A percentile compares a stretch with the other conserved stretches of the same genome.
Evolutionary conservation across 2,329 filamentous ascomycete genomes (phyloP).

Genomic region (Onygenales sp.): DNA sequence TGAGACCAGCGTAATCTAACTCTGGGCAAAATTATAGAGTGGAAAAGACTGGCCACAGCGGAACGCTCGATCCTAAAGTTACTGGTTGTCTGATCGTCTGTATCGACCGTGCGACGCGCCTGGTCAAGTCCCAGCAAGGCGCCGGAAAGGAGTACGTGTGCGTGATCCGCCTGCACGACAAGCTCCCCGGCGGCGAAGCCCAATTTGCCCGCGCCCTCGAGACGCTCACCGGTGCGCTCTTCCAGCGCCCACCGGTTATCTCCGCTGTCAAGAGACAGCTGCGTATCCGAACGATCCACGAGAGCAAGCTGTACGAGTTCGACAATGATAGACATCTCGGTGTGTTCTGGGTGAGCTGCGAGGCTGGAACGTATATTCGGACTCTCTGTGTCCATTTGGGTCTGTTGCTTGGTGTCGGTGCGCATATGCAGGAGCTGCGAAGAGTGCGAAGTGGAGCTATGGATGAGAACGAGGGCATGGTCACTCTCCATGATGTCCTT

Average conservation of each 20-base stretch:
- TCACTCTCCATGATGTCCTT: conserved; percentile 89
- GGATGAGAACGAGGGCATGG: conserved; percentile 80
- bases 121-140: conserved; percentile 98
- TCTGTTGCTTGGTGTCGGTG: conserved; percentile 68
- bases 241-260: conserved; percentile 94
- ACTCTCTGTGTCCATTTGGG: conserved; percentile 94
- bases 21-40: conserved; percentile 43
- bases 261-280: conserved; percentile 98
- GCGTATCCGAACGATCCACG: conserved; percentile 94
- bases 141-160: conserved; percentile 99
- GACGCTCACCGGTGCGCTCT: conserved; percentile 90
- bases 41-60: conserved; percentile 97
- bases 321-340: conserved; percentile 96
- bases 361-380: conserved; percentile 97
- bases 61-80: conserved; percentile 96
- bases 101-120: conserved; percentile 90
- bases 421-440: conserved; percentile 96
- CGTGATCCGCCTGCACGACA: conserved; percentile 91
- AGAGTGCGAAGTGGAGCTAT: conserved; percentile 91
- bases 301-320: conserved; percentile 93
- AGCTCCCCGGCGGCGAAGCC: conserved; percentile 82
- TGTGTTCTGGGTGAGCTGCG: conserved; percentile 99
- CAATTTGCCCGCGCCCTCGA: conserved; percentile 91
- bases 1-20: not conserved
- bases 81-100: conserved; percentile 92